phyloP scores from a whole-genome alignment of 208 protist genomes.

The Crithidia bombi region DNA sequence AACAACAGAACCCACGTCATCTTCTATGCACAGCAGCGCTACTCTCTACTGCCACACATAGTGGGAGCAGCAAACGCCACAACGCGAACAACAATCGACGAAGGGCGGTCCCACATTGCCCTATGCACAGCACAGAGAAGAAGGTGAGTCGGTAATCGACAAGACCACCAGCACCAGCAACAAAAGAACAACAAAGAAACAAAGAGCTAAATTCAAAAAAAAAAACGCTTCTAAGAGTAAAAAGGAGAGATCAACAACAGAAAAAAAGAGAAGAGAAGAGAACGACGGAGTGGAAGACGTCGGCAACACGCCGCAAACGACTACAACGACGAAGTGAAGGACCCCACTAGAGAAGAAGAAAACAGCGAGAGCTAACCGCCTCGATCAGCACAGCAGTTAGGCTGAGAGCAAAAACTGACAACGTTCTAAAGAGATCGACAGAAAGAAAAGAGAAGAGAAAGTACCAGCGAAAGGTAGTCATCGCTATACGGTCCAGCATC shows the following conservation, averaged over 20 bases:
- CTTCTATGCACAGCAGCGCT: no score
- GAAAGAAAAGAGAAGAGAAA: conserved; percentile 4
- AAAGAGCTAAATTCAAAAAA: not conserved
- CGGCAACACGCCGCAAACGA: no score
- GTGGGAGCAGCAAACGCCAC: no score
- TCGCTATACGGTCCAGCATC: no score
- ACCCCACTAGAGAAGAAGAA: not conserved
- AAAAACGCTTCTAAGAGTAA: conserved; percentile 4
- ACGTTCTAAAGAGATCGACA: not conserved
- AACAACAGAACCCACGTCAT: not conserved
- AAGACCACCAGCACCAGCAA: not conserved
- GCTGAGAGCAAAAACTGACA: not conserved
- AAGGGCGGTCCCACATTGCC: no score
- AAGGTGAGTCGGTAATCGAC: not conserved
- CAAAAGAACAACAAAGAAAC: not conserved
- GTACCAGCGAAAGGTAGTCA: not conserved
- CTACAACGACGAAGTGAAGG: conserved; percentile 10
- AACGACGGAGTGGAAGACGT: no score
- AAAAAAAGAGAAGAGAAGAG: conserved; percentile 8
- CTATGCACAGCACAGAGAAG: not conserved
- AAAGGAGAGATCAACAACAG: not conserved
- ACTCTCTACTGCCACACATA: no score
- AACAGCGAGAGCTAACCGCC: not conserved
- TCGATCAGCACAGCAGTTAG: not conserved
- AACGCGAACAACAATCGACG: no score